Percentiles rank a stretch among this genome's conserved stretches.
phyloP scores from a whole-genome alignment of 768 basidiomycete species.

The Clathrus columnatus region DNA sequence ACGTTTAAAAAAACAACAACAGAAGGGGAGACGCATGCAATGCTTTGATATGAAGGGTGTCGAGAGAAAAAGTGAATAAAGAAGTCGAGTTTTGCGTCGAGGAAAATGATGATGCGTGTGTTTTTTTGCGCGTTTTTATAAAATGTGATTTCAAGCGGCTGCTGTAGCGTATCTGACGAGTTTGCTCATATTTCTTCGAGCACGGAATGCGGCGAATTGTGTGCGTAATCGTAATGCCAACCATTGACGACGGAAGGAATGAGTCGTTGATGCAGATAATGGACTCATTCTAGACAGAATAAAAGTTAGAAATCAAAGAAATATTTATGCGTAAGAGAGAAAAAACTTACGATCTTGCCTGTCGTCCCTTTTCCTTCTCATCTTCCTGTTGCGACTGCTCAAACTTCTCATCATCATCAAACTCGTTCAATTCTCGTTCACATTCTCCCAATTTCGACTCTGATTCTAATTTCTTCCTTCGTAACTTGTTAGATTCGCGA shows the following conservation, averaged over 20 bases:
- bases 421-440: background rate
- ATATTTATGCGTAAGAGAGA: background rate
- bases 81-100: no score
- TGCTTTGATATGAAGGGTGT: no score
- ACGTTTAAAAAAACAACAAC: no score
- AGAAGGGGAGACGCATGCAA: no score
- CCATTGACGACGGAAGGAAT: slow-evolving; percentile 5
- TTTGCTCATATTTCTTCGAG: background rate
- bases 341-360: background rate
- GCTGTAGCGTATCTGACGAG: background rate
- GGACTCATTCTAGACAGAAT: background rate
- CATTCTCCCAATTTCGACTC: background rate
- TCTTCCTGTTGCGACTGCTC: no score
- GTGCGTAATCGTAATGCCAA: slow-evolving; percentile 8
- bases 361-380: no score
- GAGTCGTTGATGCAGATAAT: background rate
- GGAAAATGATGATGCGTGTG: no score
- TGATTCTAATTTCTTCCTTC: background rate
- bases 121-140: no score
- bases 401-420: background rate
- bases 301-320: background rate
- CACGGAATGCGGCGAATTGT: slow-evolving; percentile 9
- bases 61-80: no score
- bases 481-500: slow-evolving; percentile 4
- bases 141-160: no score